phyloP scores from a whole-genome alignment of 495 filamentous ascomycete species.

The Sporormia fimetaria region DNA sequence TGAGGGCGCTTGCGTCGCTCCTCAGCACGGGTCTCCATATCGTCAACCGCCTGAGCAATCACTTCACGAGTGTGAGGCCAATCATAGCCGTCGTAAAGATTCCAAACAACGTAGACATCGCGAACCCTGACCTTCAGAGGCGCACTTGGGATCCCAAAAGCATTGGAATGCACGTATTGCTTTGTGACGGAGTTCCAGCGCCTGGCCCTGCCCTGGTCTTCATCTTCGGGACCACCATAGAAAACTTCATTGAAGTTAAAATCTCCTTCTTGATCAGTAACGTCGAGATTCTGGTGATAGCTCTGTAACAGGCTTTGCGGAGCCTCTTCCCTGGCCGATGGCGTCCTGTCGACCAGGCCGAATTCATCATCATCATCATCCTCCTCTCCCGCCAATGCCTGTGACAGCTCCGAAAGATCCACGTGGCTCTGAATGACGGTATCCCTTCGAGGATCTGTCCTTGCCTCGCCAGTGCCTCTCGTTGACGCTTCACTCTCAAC shows the following conservation, averaged over 20 bases:
- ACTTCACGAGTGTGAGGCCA: constrained; percentile 81
- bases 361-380: constrained; percentile 38
- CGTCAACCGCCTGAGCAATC: constrained; percentile 71
- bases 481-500: constrained; percentile 19
- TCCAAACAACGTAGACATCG: constrained; percentile 93
- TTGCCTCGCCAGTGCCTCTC: too few relatives aligned
- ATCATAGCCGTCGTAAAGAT: constrained; percentile 95
- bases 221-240: constrained; percentile 53
- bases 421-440: too few relatives aligned
- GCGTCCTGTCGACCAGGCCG: constrained; percentile 28
- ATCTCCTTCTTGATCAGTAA: constrained; percentile 36
- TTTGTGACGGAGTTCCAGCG: constrained; percentile 68
- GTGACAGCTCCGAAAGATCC: too few relatives aligned
- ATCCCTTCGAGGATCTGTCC: too few relatives aligned
- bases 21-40: constrained; percentile 69
- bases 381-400: too few relatives aligned
- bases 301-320: constrained; percentile 52
- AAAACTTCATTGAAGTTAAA: constrained; percentile 67
- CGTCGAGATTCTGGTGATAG: constrained; percentile 47
- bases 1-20: constrained; percentile 50
- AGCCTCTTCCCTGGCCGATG: constrained; percentile 36
- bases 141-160: constrained; percentile 49
- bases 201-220: constrained; percentile 56
- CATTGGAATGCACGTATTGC: constrained; percentile 54
- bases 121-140: constrained; percentile 69